A percentile compares a stretch with the other conserved stretches of the same genome.
phyloP scores from a whole-genome alignment of 805 yeast genomes.

The Torulaspora gathmanii region DNA sequence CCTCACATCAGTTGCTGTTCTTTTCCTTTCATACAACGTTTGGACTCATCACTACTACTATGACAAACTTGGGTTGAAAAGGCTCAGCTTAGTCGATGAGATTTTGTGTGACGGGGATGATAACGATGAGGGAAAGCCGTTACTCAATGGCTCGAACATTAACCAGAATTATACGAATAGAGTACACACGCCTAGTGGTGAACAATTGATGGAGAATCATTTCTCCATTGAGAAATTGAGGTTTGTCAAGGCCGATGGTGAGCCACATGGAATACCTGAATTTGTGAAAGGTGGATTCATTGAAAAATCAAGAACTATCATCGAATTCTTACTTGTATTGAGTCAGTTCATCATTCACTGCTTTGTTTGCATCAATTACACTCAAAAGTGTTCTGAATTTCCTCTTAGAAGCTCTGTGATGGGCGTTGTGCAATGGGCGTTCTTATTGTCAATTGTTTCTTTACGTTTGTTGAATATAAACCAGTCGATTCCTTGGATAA shows the following conservation, averaged over 20 bases:
- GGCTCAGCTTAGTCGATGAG: constrained; percentile 20
- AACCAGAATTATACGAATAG: constrained; percentile 2
- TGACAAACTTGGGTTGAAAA: constrained; percentile 16
- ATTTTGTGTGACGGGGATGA: constrained; percentile 13
- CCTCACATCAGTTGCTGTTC: constrained; percentile 8
- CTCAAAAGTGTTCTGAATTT: constrained; percentile 20
- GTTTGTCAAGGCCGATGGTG: constrained; percentile 54
- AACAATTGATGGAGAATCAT: constrained; percentile 48
- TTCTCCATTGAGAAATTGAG: constrained; percentile 57
- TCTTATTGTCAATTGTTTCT: constrained; percentile 30
- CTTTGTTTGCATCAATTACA: constrained; percentile 25
- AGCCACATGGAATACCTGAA: constrained; percentile 51
- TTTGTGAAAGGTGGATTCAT: constrained; percentile 43
- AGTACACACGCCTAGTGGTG: constrained; percentile 1
- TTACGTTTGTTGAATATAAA: constrained; percentile 36
- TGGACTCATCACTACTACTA: constrained; percentile 20
- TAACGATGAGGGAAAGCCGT: constrained; percentile 22
- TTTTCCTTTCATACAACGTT: constrained; percentile 17
- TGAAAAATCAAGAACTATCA: constrained; percentile 52
- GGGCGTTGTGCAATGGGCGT: constrained; percentile 32
- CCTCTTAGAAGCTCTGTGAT: constrained; percentile 16
- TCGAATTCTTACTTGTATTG: constrained; percentile 46
- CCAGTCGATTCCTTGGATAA: constrained; percentile 25
- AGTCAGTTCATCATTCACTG: constrained; percentile 39
- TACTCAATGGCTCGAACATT: constrained; percentile 14